These are phyloP conservation scores for Sporothrix phasma DNA, from an alignment of 2,329 filamentous ascomycete genomes.

Conservation along the genomic window DNA sequence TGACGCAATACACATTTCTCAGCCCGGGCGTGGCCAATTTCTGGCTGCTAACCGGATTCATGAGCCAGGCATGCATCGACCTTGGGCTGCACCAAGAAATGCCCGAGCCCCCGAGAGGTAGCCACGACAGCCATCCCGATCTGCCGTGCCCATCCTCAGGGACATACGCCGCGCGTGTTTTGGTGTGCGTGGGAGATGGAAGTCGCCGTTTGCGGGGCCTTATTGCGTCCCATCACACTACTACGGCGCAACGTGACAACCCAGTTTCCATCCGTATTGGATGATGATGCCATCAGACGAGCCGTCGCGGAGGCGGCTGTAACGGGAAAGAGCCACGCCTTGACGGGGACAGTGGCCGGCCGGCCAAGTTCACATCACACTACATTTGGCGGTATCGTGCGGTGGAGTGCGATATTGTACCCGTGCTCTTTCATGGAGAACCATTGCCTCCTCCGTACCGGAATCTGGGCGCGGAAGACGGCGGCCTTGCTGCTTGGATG, in stretches of 20 bases:
- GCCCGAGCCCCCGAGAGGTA: constrained; percentile 27
- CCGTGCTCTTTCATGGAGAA: constrained; percentile 10
- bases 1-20: constrained; percentile 10
- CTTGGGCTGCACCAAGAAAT: constrained; percentile 50
- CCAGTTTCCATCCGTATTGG: not conserved
- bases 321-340: not conserved
- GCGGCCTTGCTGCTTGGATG: not conserved
- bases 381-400: constrained; percentile 8
- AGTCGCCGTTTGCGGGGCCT: constrained; percentile 9
- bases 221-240: constrained; percentile 8
- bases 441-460: not conserved
- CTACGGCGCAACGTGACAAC: constrained; percentile 6
- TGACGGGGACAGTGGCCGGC: not conserved
- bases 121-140: constrained; percentile 21
- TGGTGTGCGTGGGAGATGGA: constrained; percentile 41
- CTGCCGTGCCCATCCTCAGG: constrained; percentile 37
- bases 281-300: not conserved
- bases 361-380: constrained; percentile 9
- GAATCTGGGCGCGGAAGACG: not conserved
- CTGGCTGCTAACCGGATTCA: constrained; percentile 9
- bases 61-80: constrained; percentile 40
- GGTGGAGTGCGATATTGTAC: constrained; percentile 9
- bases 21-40: constrained; percentile 12
- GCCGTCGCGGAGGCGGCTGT: not conserved
- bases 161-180: constrained; percentile 73